These are phyloP conservation scores for Suillus sp. DNA, from an alignment of 768 basidiomycete genomes.

Conservation along the genomic window DNA sequence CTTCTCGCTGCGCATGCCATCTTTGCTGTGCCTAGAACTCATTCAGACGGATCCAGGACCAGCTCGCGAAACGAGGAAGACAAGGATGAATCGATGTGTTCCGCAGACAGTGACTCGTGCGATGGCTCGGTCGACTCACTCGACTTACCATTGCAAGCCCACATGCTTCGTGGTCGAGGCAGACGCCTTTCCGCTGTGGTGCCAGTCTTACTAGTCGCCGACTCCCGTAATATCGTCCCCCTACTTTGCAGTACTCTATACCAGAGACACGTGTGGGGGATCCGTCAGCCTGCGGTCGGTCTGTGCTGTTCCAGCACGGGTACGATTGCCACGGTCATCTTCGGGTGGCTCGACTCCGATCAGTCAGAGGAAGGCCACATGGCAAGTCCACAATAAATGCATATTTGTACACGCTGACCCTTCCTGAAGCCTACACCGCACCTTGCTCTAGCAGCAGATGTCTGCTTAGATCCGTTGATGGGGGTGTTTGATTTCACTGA, in stretches of 20 bases:
- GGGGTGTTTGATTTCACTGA: slow-evolving; percentile 3
- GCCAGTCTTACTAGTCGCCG: slow-evolving; percentile 10
- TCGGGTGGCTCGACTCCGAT: not conserved
- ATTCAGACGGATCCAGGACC: not conserved
- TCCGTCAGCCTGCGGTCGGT: slow-evolving; percentile 11
- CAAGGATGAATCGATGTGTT: not conserved
- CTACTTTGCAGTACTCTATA: slow-evolving; percentile 9
- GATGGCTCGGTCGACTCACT: slow-evolving; percentile 2
- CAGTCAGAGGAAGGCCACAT: too few relatives aligned
- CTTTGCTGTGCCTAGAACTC: not conserved
- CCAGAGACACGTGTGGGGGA: slow-evolving; percentile 12
- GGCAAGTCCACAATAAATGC: too few relatives aligned
- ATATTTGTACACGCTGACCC: not conserved
- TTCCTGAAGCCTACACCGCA: not conserved
- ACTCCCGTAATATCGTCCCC: not conserved
- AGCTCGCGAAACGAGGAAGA: not conserved
- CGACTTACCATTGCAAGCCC: slow-evolving; percentile 12
- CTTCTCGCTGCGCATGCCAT: not conserved
- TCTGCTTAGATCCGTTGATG: not conserved
- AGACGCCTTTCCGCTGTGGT: not conserved
- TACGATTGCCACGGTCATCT: not conserved
- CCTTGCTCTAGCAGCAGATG: not conserved
- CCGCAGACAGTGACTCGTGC: not conserved
- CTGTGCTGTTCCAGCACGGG: not conserved
- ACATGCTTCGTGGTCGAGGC: slow-evolving; percentile 1